Conservation (phyloP, 2,329 filamentous ascomycete species). For the Fusarium illudens region DNA sequence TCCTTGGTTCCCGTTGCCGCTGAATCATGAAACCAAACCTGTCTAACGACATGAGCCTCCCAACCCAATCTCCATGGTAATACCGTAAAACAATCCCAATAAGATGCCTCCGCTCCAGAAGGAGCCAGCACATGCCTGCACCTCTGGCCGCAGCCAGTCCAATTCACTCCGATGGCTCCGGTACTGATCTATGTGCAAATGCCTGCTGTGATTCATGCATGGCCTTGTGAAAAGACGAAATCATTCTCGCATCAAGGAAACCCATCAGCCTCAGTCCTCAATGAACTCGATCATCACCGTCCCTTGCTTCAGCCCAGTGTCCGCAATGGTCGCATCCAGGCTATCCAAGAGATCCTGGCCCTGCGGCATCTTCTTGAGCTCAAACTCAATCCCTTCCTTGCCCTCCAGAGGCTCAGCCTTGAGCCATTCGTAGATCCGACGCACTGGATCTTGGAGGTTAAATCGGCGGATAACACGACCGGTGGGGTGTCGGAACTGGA, state of each 20-base stretch:
- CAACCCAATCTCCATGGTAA: conserved; percentile 11
- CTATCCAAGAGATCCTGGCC: conserved; percentile 83
- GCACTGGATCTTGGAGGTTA: conserved; percentile 75
- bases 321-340: conserved; percentile 77
- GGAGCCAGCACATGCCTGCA: conserved; percentile 18
- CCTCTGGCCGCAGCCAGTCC: conserved; percentile 26
- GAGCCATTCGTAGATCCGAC: conserved; percentile 93
- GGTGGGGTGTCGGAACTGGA: conserved; percentile 88
- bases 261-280: conserved; percentile 56
- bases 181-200: conserved; percentile 35
- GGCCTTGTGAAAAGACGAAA: conserved; percentile 23
- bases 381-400: conserved; percentile 81
- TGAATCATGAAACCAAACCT: conserved; percentile 7
- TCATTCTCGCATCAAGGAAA: neutral
- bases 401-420: conserved; percentile 87
- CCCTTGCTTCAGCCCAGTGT: conserved; percentile 87
- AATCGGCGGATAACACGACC: conserved; percentile 92
- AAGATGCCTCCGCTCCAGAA: conserved; percentile 15
- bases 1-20: neutral
- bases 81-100: conserved; percentile 13
- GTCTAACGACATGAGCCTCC: conserved; percentile 32
- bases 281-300: conserved; percentile 95
- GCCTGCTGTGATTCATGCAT: conserved; percentile 25
- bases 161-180: conserved; percentile 31
- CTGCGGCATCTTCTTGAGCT: conserved; percentile 80